A percentile compares a stretch with the other conserved stretches of the same genome.
These are phyloP conservation scores for Boletus edulis DNA, from an alignment of 768 basidiomycete species.

Conservation along the genomic window DNA sequence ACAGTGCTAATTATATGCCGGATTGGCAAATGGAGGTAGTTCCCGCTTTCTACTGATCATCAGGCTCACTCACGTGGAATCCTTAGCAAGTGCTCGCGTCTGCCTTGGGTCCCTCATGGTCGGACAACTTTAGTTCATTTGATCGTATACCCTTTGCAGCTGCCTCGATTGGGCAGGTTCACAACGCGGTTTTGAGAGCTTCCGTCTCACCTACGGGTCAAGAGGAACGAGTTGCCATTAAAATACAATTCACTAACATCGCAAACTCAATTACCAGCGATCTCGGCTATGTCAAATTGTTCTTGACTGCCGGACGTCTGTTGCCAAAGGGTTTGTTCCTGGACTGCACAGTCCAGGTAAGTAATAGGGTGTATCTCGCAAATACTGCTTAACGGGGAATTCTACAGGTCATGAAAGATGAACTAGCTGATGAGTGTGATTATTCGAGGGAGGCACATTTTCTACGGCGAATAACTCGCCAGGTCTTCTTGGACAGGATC, in stretches of 20 bases:
- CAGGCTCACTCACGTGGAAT: not conserved
- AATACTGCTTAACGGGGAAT: not conserved
- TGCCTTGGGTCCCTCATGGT: constrained; percentile 80
- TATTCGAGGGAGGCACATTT: constrained; percentile 82
- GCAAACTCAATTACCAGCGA: constrained; percentile 84
- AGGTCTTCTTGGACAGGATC: constrained; percentile 51
- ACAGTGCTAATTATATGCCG: constrained; percentile 98
- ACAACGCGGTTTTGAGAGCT: constrained; percentile 63
- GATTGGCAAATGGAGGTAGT: constrained; percentile 95
- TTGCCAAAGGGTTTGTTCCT: constrained; percentile 89
- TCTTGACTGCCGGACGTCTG: constrained; percentile 76
- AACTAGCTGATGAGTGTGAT: constrained; percentile 90
- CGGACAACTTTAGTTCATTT: constrained; percentile 66
- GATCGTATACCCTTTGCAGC: constrained; percentile 89
- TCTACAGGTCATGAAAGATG: constrained; percentile 76
- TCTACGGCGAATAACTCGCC: constrained; percentile 50
- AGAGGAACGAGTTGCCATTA: constrained; percentile 67
- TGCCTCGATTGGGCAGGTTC: constrained; percentile 97
- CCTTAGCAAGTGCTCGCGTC: constrained; percentile 62
- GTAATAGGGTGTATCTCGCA: not conserved
- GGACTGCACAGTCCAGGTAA: constrained; percentile 77
- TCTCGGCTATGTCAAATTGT: constrained; percentile 76
- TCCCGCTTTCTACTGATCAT: not conserved
- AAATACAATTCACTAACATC: constrained; percentile 96
- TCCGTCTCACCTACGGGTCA: constrained; percentile 50